These are phyloP conservation scores for Buxus sempervirens DNA, from an alignment of 164 flowering plant genomes.

Conservation along the genomic window DNA sequence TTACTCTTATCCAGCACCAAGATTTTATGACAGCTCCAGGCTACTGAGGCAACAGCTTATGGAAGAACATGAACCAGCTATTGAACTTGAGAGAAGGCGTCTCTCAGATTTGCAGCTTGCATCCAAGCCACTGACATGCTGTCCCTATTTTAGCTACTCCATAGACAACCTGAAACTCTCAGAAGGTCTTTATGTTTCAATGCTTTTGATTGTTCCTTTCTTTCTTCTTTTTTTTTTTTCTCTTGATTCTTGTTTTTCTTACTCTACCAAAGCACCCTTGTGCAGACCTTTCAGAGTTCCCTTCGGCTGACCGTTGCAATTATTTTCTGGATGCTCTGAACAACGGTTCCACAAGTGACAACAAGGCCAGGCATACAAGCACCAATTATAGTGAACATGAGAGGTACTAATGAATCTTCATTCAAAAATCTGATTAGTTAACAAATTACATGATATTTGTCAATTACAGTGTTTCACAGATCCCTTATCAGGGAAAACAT, in stretches of 20 bases:
- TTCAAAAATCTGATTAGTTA: not conserved
- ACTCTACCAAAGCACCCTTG: conserved; percentile 4
- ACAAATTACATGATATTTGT: no score
- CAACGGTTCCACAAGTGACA: conserved; percentile 34
- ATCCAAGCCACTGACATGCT: conserved; percentile 28
- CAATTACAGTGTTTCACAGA: not conserved
- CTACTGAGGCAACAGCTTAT: conserved; percentile 46
- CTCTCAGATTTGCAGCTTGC: conserved; percentile 43
- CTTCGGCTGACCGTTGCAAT: conserved; percentile 31
- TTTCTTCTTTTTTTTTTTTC: not conserved
- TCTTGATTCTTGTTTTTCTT: not conserved
- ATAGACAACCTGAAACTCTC: conserved; percentile 39
- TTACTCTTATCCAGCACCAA: conserved; percentile 29
- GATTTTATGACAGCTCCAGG: conserved; percentile 43
- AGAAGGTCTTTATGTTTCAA: conserved; percentile 32
- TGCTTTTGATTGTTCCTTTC: not conserved
- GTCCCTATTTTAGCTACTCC: conserved; percentile 37
- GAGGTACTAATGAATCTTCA: conserved; percentile 26
- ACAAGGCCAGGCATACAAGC: conserved; percentile 29
- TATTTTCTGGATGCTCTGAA: conserved; percentile 40
- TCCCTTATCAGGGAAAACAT: not conserved
- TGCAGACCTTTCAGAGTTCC: conserved; percentile 30
- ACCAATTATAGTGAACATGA: conserved; percentile 41
- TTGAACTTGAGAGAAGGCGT: conserved; percentile 50
- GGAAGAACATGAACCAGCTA: conserved; percentile 56